Base-by-base conservation (phyloP, 1,284 basidiomycete species). In the Cutaneotrichosporon sp. region DNA sequence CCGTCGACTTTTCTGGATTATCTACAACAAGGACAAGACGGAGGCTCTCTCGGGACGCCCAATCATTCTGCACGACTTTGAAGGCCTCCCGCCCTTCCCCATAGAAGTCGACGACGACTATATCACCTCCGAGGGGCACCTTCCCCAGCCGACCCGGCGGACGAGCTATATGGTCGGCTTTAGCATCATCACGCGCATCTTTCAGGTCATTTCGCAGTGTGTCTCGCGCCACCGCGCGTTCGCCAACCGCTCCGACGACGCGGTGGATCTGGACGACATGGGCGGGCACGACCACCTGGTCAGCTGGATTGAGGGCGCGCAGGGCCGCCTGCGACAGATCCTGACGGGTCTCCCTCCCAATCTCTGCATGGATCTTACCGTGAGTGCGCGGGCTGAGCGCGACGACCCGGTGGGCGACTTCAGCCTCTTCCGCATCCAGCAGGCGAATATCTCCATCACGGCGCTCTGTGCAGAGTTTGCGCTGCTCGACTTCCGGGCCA, bases 31-130 rank as follows among this genome's bases (percentile, higher is more conserved):
- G 22, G 65, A 67, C 59, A 63, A 64, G 54, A 64, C 62, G 11
- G 62, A 31, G 29, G 9, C 29, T 5, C 9, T 9, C 12, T 29
- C 27, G 27, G 65, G 63, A 20, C 55, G 55, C 14, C 51, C 60
- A 1, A 57, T 62, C 4, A 51, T 60, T 6, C 41, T 64, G 12
- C 52, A 60, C 42, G 60, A 67, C 37, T 52, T 59, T 39, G 63
- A 67, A 29, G 62, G 61, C 22, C 34, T 59, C 2, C 61, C 62
- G 3, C 65, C 65, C 0, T 25, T 61, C 5, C 65, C 65, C 4
- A 49, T 63, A 37, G 57, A 62, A 39, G 51, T 65, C 1, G 65
- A 67, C 61, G 65, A 67, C 60, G 65, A 67, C 37, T 62, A 58
- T 43, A 52, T 67, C 27, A 61, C 65, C 12, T 46, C 48, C 26